Evolutionary conservation across 1,139 yeast genomes (phyloP).

Genomic region (Tardiomyces blankii): DNA sequence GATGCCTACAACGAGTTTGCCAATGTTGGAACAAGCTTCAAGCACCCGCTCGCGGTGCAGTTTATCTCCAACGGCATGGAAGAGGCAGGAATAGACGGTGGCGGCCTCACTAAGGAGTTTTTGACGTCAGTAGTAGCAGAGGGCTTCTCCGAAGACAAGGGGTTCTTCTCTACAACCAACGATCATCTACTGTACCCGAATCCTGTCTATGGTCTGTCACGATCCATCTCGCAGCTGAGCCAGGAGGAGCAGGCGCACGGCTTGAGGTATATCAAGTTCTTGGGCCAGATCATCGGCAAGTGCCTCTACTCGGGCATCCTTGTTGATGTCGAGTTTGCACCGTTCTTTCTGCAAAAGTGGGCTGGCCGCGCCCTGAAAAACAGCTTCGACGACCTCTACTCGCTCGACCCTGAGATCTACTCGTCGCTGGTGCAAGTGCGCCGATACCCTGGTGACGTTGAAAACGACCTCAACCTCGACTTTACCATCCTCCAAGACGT

Average conservation of each 20-base stretch:
- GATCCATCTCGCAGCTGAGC: conserved; percentile 4
- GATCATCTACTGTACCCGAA: conserved; percentile 66
- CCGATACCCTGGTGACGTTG: conserved; percentile 44
- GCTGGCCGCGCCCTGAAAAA: conserved; percentile 30
- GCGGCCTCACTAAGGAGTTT: conserved; percentile 90
- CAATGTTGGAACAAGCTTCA: conserved; percentile 40
- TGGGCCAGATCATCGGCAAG: conserved; percentile 80
- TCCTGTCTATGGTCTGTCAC: conserved; percentile 36
- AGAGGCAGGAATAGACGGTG: conserved; percentile 94
- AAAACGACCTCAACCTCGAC: conserved; percentile 47
- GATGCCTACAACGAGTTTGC: conserved; percentile 62
- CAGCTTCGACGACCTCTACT: conserved; percentile 69
- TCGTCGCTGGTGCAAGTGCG: conserved; percentile 52
- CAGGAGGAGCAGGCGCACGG: conserved; percentile 1
- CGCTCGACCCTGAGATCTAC: conserved; percentile 61
- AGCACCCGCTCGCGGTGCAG: conserved; percentile 47
- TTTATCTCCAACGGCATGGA: conserved; percentile 64
- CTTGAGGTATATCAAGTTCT: conserved; percentile 41
- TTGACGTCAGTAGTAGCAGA: conserved; percentile 61
- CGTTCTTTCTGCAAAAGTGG: conserved; percentile 76
- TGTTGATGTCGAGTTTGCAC: conserved; percentile 77
- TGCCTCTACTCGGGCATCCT: conserved; percentile 79
- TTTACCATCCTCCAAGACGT: conserved; percentile 49
- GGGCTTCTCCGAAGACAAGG: conserved; percentile 40
- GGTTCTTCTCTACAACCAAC: conserved; percentile 42